Evolutionary conservation across 148 eudicot species (phyloP).

Genomic region (Chenopodium album): DNA sequence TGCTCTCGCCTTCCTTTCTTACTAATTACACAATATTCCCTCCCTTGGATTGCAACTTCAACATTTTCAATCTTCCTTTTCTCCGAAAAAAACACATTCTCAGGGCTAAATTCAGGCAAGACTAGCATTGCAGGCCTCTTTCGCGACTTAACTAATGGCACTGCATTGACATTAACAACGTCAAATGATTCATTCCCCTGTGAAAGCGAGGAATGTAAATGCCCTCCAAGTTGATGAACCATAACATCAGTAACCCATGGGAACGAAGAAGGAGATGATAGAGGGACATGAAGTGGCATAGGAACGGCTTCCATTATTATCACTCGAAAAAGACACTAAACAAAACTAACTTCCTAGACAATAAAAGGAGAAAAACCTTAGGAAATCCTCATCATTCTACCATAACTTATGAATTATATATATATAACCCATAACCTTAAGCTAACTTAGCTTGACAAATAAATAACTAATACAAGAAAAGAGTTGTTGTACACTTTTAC

Average conservation of each 20-base stretch:
- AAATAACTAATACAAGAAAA: not conserved
- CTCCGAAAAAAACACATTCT: conserved; percentile 12
- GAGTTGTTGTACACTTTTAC: no score
- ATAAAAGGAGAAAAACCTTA: conserved; percentile 21
- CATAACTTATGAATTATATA: conserved; percentile 2
- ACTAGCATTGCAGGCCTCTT: conserved; percentile 43
- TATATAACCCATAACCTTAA: not conserved
- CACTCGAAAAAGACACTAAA: not conserved
- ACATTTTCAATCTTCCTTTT: conserved; percentile 28
- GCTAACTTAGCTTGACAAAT: not conserved
- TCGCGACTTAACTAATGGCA: conserved; percentile 18
- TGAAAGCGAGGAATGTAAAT: not conserved
- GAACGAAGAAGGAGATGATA: conserved; percentile 5
- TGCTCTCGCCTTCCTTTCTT: conserved; percentile 50
- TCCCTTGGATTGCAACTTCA: conserved; percentile 40
- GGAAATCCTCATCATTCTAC: conserved; percentile 3
- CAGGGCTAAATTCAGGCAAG: conserved; percentile 36
- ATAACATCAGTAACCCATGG: conserved; percentile 18
- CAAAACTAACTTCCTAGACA: not conserved
- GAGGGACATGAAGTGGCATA: conserved; percentile 5
- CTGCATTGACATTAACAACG: not conserved
- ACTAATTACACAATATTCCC: conserved; percentile 36
- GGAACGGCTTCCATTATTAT: conserved; percentile 17
- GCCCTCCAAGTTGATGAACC: conserved; percentile 26
- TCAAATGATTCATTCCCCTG: not conserved